These are phyloP conservation scores for Pseudohalonectria lignicola DNA, from an alignment of 2,329 filamentous ascomycete species.

Conservation along the genomic window DNA sequence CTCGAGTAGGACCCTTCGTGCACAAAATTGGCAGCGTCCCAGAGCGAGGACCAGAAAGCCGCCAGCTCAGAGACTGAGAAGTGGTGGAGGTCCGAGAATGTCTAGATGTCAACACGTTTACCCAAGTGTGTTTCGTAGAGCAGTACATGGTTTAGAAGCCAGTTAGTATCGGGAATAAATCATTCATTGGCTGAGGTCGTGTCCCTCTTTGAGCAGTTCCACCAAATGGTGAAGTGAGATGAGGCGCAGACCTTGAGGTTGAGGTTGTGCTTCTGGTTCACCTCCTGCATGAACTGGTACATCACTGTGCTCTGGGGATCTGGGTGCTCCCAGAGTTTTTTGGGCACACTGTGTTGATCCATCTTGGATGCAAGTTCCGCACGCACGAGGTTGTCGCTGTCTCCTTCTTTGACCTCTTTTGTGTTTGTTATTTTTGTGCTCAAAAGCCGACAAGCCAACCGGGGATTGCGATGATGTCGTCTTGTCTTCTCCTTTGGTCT, in stretches of 20 bases:
- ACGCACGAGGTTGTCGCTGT: background rate
- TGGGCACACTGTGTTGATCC: constrained; percentile 22
- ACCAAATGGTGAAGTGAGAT: background rate
- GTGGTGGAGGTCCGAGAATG: constrained; percentile 57
- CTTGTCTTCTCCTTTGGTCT: too few species aligned
- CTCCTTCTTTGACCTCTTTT: background rate
- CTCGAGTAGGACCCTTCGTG: constrained; percentile 46
- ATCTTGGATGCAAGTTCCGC: background rate
- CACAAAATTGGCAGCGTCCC: constrained; percentile 48
- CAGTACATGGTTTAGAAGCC: too few species aligned
- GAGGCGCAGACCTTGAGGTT: constrained; percentile 39
- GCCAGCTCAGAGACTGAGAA: constrained; percentile 54
- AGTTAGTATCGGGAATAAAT: too few species aligned
- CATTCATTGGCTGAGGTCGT: too few species aligned
- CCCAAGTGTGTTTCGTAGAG: background rate
- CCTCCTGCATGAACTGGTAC: constrained; percentile 53
- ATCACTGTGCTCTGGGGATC: constrained; percentile 51
- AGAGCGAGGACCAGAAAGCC: constrained; percentile 56
- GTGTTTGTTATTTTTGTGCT: background rate
- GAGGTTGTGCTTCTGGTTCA: constrained; percentile 47
- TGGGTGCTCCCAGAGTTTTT: constrained; percentile 60
- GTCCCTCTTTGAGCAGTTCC: too few species aligned
- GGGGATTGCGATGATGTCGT: too few species aligned
- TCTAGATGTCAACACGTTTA: constrained; percentile 24
- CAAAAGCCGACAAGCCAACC: background rate